These are phyloP conservation scores for barrel medic (Medicago truncatula) DNA, from an alignment of 306 rosid species.

Conservation along the genomic window DNA sequence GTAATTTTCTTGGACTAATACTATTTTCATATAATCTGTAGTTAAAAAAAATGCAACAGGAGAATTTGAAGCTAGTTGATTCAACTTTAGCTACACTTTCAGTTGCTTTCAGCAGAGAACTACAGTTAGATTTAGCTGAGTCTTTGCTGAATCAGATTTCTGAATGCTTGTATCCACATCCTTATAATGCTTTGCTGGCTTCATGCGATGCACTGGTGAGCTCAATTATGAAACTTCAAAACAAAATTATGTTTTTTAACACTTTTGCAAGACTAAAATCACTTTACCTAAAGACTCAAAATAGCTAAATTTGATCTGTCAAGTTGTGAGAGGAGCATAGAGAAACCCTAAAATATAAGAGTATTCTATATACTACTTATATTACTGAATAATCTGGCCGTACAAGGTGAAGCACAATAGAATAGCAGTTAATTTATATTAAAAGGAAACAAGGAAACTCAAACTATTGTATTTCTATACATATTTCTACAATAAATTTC, in stretches of 20 bases:
- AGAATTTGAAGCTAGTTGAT: conserved; percentile 66
- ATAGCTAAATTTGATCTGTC: conserved; percentile 20
- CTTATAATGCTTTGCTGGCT: conserved; percentile 67
- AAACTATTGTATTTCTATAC: neutral
- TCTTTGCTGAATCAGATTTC: conserved; percentile 67
- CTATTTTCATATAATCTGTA: conserved; percentile 49
- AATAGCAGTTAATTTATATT: neutral
- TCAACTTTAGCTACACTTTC: conserved; percentile 75
- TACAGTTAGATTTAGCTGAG: conserved; percentile 77
- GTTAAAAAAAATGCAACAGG: conserved; percentile 71
- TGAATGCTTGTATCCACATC: conserved; percentile 46
- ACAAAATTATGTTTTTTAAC: conserved; percentile 22
- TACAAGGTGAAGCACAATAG: neutral
- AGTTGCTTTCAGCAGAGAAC: conserved; percentile 60
- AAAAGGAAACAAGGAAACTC: conserved; percentile 19
- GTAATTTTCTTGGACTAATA: conserved; percentile 29
- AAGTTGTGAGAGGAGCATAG: conserved; percentile 14
- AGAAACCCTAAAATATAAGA: conserved; percentile 29
- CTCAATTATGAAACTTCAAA: conserved; percentile 32
- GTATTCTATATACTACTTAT: neutral
- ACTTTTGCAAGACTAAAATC: conserved; percentile 34
- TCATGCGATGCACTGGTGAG: conserved; percentile 80
- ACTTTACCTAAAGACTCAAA: conserved; percentile 25
- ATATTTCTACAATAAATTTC: conserved; percentile 11
- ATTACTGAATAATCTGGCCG: conserved; percentile 21